Percentiles rank a stretch among this genome's conserved stretches.
Conservation (phyloP, 73 alveolate genomes). For the Tetrahymena malaccensis region DNA sequence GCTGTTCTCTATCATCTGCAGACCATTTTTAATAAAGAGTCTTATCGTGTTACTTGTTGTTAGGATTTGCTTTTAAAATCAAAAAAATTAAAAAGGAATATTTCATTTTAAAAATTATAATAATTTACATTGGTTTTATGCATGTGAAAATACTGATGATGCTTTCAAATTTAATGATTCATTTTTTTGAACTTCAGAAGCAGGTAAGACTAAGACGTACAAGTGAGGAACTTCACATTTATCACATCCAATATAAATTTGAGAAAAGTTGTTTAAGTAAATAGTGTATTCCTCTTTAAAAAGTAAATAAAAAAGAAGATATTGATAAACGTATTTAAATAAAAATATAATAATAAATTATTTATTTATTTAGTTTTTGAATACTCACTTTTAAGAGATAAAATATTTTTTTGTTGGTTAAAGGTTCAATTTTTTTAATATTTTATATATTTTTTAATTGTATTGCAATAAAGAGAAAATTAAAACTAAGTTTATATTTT, state of each 20-base stretch:
- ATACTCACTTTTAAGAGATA: not conserved
- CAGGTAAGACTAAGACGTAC: not conserved
- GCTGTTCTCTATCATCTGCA: constrained; percentile 38
- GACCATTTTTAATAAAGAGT: constrained; percentile 36
- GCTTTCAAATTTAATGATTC: not conserved
- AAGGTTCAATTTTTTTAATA: no score
- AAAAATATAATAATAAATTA: no score
- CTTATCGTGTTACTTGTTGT: constrained; percentile 24
- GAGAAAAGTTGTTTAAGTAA: not conserved
- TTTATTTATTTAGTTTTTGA: no score
- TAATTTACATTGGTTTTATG: not conserved
- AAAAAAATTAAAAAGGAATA: not conserved
- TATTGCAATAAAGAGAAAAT: not conserved
- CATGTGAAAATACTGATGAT: not conserved
- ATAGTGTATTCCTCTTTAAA: not conserved
- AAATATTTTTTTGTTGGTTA: no score
- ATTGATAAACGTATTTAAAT: not conserved
- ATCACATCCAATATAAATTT: not conserved
- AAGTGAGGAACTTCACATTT: not conserved
- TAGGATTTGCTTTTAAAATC: not conserved
- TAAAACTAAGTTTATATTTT: no score
- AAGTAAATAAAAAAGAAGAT: not conserved
- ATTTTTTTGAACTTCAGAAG: not conserved
- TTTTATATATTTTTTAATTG: no score
- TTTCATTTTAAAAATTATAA: not conserved